Base-by-base conservation (phyloP, 2,329 filamentous ascomycete species). In the Periconia macrospinosa region DNA sequence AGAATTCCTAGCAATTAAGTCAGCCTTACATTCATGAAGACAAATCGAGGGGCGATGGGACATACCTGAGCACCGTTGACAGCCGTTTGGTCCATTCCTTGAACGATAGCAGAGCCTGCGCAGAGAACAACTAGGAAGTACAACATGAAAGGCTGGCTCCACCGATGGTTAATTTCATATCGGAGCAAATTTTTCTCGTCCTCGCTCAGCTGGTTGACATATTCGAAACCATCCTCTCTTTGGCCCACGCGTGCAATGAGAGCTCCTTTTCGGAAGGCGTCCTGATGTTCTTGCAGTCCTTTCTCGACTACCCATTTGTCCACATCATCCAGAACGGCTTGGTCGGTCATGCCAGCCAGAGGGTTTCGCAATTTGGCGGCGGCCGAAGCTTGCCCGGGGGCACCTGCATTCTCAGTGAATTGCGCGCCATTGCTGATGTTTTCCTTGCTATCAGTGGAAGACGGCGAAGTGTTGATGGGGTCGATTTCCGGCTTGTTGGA, bases 101-200 rank as follows among this genome's bases (percentile, higher is more conserved):
- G 87, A 0, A 90, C 87, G 20, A 86, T 86, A 15, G 87, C 87
- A 42, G 83, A 87, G 18, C 84, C 78, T n/a, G 85, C 88, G 63
- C 86, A 89, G 35, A 87, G 78, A 54, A 86, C 66, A 57, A 91
- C 84, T 8, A 90, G 80, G 48, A 85, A 78, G 69, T 89, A 89
- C 46, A 90, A 78, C 68, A 83, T 81, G 57, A 69, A 76, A 0
- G 88, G 87, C 62, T 91, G 88, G 6, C 81, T 82, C 88, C 88
- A 91, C 56, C 84, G 86, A 64, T 89, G 80, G 1, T 81, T 82
- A 41, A 82, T 79, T 66, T 92, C 88, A 17, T 81, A 78, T 11
- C 81, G 76, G 40, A 91, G 72, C 6, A 83, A 76, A 2, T 78
- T 73, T 41, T 78, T 79, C 66, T 92, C 88, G 11, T 82, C 78